These are phyloP conservation scores for Extremus antarcticus DNA, from an alignment of 495 filamentous ascomycete species.

Conservation along the genomic window DNA sequence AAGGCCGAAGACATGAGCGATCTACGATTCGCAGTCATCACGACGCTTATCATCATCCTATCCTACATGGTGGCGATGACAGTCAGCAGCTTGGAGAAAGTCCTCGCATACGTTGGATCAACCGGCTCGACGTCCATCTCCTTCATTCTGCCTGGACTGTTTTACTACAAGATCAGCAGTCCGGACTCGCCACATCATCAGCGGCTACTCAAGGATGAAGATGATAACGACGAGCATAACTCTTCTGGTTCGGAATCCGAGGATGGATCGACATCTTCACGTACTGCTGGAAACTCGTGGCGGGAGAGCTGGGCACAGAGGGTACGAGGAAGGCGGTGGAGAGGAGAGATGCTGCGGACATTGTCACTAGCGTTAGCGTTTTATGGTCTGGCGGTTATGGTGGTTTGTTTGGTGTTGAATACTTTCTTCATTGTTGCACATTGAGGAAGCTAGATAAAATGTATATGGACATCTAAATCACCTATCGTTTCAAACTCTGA, in stretches of 20 bases:
- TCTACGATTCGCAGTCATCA: slow-evolving; percentile 78
- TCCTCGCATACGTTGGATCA: slow-evolving; percentile 88
- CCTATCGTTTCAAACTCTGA: no score
- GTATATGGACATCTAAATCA: background rate
- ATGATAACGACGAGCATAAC: slow-evolving; percentile 40
- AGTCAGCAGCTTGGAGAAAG: slow-evolving; percentile 76
- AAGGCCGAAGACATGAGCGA: slow-evolving; percentile 59
- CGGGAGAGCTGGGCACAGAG: slow-evolving; percentile 18
- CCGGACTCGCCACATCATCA: slow-evolving; percentile 77
- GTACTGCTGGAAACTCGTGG: slow-evolving; percentile 7
- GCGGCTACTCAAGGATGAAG: slow-evolving; percentile 73
- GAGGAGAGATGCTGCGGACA: slow-evolving; percentile 52
- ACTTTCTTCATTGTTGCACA: slow-evolving; percentile 55
- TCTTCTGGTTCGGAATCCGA: slow-evolving; percentile 2
- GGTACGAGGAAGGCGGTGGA: slow-evolving; percentile 38
- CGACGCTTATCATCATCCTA: slow-evolving; percentile 68
- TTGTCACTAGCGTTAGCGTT: slow-evolving; percentile 64
- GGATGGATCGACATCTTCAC: background rate
- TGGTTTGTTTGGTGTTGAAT: slow-evolving; percentile 76
- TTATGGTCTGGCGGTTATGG: slow-evolving; percentile 83
- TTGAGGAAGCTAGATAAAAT: slow-evolving; percentile 19
- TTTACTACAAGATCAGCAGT: slow-evolving; percentile 94
- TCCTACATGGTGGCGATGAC: slow-evolving; percentile 83
- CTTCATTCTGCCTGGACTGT: slow-evolving; percentile 89
- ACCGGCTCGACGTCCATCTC: slow-evolving; percentile 90